Evolutionary conservation across 2,329 filamentous ascomycete species (phyloP).

Genomic region (Hypomyces rosellus): DNA sequence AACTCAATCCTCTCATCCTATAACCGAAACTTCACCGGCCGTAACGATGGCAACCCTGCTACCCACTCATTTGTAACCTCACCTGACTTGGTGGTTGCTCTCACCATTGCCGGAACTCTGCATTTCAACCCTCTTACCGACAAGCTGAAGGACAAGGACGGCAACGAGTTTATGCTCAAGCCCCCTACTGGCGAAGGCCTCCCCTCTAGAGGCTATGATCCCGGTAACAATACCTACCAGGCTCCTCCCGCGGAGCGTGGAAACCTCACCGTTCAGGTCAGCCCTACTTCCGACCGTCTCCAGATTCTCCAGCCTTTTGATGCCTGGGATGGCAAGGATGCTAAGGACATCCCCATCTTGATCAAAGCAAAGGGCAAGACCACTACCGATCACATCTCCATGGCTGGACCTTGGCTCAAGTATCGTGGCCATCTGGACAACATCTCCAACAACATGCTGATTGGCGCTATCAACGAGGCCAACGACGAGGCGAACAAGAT

Average conservation of each 20-base stretch:
- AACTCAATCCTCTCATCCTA: conserved; percentile 99
- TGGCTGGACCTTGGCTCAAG: conserved; percentile 96
- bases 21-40: conserved; percentile 99
- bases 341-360: conserved; percentile 74
- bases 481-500: conserved; percentile 98
- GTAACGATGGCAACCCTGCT: conserved; percentile 92
- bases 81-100: conserved; percentile 80
- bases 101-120: conserved; percentile 76
- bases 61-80: conserved; percentile 92
- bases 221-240: conserved; percentile 91
- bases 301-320: conserved; percentile 84
- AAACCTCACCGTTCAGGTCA: conserved; percentile 70
- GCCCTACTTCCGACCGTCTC: conserved; percentile 86
- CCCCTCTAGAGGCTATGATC: conserved; percentile 76
- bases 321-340: conserved; percentile 90
- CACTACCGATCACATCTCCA: conserved; percentile 94
- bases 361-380: conserved; percentile 98
- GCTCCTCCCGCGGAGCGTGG: conserved; percentile 77
- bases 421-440: conserved; percentile 99
- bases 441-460: conserved; percentile 99
- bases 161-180: conserved; percentile 89
- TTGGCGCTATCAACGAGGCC: conserved; percentile 91
- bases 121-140: conserved; percentile 96
- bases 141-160: conserved; percentile 86
- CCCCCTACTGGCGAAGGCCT: conserved; percentile 76